Evolutionary conservation across 1,139 yeast species (phyloP), one percentile per base, ranked within the genome.

Genomic region (Sugiyamaella paludigena): DNA sequence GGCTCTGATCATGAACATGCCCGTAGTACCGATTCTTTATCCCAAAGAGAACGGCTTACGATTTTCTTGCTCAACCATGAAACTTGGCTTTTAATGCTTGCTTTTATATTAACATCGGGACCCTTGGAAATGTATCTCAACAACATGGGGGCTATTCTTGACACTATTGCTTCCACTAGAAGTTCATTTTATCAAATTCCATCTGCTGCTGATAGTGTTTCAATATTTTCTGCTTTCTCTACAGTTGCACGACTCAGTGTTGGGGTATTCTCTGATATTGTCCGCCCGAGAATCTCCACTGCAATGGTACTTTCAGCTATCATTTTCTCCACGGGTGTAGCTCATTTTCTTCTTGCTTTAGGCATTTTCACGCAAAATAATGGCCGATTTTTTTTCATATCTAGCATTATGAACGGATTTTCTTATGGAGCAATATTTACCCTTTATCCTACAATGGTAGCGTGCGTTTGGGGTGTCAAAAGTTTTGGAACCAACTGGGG

Each of bases 401-500:
- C 79, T 7, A 75, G 88, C 3, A 64, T 77, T 2, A 54, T 85
- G 8, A 77, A 81, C 47, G 98, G 98, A 0, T 66, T 81, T 19
- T 73, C 83, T 4, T 89, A 91, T 60, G 98, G 98, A 15, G 86
- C 92, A 0, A 65, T 87, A 1, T 92, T 89, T 69, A 88, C 97
- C 0, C 71, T 87, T 7, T 85, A 81, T 58, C 98, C 98, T 6
- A 84, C 95, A 0, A 72, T 89, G 7, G 82, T 87, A 2, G 84
- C 95, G 1, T 74, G 83, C 2, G 78, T 86, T 1, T 92, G 97
- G 96, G 97, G 98, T 0, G 79, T 87, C 33, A 91, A 86, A 49
- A 78, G 87, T 45, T 81, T 92, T 64, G 98, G 98, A 0, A 85
- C 96, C 1, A 85, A 94, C 1, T 92, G 96, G 91, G 98, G 98